Evolutionary conservation across 2,329 filamentous ascomycete genomes (phyloP), one percentile per base, ranked within the genome.

Genomic region (Ophiostoma sp.): DNA sequence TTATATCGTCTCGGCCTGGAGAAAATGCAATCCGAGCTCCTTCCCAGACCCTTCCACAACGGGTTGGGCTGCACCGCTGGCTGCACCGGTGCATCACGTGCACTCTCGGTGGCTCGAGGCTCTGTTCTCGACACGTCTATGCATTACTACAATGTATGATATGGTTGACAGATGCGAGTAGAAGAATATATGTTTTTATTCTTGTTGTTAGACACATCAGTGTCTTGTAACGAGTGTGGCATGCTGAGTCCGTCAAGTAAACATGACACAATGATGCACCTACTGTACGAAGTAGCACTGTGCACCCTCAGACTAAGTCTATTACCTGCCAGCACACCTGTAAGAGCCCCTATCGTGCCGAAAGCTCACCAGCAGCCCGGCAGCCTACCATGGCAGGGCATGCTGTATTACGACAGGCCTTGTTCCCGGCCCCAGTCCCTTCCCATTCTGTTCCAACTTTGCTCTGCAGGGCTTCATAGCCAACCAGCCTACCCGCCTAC

Each of bases 361-460:
- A 27, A 27, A 27, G 27, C 27, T 27, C 2, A 2, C 27, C 27
- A 27, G 27, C 27, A 2, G 27, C 27, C 27, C 27, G 27, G 27
- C 27, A 27, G 45, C 45, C 45, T 47, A 16, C 45, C 45, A 47
- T 16, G 5, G 2, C 27, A 27, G 27, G 27, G 27, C 27, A 27
- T 27, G 27, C 47, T 49, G 47, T n/a, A n/a, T n/a, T n/a, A 5
- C 6, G 45, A 49, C 6, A 27, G 49, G 47, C 7, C n/a, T 55
- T 55, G n/a, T 55, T 55, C 49, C 49, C 49, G n/a, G 6, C 49
- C 5, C 49, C 49, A 52, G 49, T 8, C 11, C 49, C 49, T 55
- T 55, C 49, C 49, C 18, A 55, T n/a, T 55, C 49, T 55, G 49
- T 60, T 60, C 55, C 55, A 36, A 36, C 55, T 14, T 12, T 60